A percentile compares a stretch with the other conserved stretches of the same genome.
These are phyloP conservation scores for Achlya hypogyna DNA, from an alignment of 352 stramenopile genomes.

Conservation along the genomic window DNA sequence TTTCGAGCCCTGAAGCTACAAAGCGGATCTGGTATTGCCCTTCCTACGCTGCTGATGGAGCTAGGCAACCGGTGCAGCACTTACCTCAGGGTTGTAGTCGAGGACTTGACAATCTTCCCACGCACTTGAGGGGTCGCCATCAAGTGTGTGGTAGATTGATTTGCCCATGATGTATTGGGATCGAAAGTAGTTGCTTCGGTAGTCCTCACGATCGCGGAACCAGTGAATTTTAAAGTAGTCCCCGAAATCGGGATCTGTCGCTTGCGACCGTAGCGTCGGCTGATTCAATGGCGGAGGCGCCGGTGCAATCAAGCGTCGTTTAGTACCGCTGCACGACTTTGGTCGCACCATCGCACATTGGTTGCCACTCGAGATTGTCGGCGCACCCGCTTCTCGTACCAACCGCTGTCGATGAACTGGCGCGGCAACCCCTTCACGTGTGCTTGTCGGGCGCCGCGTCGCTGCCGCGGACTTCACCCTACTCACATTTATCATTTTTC, in stretches of 20 bases:
- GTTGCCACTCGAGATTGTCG: no score
- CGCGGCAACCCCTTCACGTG: no score
- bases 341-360: no score
- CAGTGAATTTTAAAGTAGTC: constrained; percentile 13
- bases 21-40: constrained; percentile 13
- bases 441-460: background rate
- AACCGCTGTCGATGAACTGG: no score
- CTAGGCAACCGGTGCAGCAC: background rate
- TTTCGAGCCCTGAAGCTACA: constrained; percentile 2
- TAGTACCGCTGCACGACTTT: no score
- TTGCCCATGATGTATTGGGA: background rate
- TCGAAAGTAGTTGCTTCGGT: background rate
- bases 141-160: background rate
- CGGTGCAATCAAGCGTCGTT: no score
- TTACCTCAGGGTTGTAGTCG: constrained; percentile 5
- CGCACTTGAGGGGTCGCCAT: background rate
- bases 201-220: constrained; percentile 14
- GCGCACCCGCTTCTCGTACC: no score
- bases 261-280: no score
- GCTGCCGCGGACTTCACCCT: background rate
- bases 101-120: constrained; percentile 10
- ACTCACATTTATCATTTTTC: background rate
- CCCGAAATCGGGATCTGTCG: no score
- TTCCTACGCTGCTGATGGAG: background rate
- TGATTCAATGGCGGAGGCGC: no score